phyloP scores from a whole-genome alignment of 129 eudicot species.

The Glebionis coronaria region DNA sequence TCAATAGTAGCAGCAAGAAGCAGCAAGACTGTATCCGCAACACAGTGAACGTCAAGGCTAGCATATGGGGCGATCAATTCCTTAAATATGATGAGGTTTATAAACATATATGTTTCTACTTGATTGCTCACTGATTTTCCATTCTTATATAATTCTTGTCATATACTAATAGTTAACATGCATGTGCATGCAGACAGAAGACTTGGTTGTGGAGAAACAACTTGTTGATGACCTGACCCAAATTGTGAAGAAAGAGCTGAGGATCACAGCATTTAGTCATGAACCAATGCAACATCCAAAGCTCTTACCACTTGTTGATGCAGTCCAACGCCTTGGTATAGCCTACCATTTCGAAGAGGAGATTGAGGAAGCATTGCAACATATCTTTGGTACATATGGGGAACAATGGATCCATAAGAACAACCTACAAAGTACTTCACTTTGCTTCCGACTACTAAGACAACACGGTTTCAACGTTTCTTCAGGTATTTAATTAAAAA shows the following conservation, averaged over 20 bases:
- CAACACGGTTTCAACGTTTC: slow-evolving; percentile 1
- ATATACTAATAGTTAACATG: background rate
- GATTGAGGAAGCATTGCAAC: background rate
- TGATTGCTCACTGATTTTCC: background rate
- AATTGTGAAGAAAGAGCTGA: background rate
- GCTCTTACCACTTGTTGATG: background rate
- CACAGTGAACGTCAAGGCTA: slow-evolving; percentile 21
- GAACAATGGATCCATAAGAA: background rate
- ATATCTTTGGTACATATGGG: background rate
- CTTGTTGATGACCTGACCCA: background rate
- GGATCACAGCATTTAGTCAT: background rate
- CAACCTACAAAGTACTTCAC: background rate
- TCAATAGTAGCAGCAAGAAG: background rate
- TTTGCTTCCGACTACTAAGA: background rate
- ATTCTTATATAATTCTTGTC: background rate
- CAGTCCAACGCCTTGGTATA: slow-evolving; percentile 1
- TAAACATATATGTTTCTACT: background rate
- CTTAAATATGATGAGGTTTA: background rate
- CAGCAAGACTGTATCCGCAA: slow-evolving; percentile 28
- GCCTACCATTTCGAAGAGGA: background rate
- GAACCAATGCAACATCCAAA: background rate
- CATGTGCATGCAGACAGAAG: background rate
- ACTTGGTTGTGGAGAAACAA: background rate
- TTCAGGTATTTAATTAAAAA: background rate
- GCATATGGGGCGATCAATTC: slow-evolving; percentile 42